Evolutionary conservation across 2,329 filamentous ascomycete species (phyloP), one percentile per base, ranked within the genome.

Genomic region (Lachnellula subtilissima): DNA sequence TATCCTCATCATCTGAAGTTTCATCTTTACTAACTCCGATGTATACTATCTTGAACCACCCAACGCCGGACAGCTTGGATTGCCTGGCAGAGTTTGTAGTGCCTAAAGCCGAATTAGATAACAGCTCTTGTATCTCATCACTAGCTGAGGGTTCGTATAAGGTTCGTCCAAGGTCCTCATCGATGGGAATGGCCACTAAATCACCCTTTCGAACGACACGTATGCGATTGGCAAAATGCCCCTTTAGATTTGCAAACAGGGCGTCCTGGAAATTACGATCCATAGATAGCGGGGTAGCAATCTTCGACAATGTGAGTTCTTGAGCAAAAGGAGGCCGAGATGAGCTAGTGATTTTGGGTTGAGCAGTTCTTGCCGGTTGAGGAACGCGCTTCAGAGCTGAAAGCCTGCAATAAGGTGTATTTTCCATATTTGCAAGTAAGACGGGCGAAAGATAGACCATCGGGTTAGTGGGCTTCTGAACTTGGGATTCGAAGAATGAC

Each of bases 41-140:
- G 57, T 90, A 88, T 40, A 88, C 87, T 42, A 99, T 88, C 61
- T 86, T 89, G 77, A 97, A 97, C 94, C 94, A 99, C 7, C 90
- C 92, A 19, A 96, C 88, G 32, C 78, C 82, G 71, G 65, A 70
- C 40, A 64, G 63, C 28, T 67, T 67, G 1, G 66, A 61, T 52
- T 59, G 59, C 32, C 60, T 74, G 65, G 46, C 69, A 63, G 63
- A 78, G 65, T 60, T 55, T 67, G 62, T 42, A 67, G 80, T 32
- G 82, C 79, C 59, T 84, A 72, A 1, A 79, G 76, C 65, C 81
- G 75, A 53, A 78, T 79, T 74, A 25, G 68, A 73, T 4, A 76
- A 66, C 6, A 75, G 63, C 59, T 96, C 91, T 56, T 96, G 83
- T 3, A 81, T 77, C 52, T 82, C 80, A 12, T 81, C 81, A 3